Conservation (phyloP, 176 grass and related monocot genomes). For the Cenchrus purpureus region DNA sequence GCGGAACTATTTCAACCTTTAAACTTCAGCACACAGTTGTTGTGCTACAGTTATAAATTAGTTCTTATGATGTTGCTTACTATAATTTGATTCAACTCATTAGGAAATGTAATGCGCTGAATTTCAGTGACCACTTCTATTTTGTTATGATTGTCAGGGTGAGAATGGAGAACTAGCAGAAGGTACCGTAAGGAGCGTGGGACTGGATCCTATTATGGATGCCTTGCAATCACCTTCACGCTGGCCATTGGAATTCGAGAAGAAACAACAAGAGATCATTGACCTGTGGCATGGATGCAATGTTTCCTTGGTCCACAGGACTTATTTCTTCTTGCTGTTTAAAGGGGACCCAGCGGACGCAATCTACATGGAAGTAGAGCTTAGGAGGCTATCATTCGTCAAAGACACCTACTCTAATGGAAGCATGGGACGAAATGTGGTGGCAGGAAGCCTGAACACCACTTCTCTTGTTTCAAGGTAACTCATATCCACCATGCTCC, state of each 20-base stretch:
- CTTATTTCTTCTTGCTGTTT: slow-evolving; percentile 93
- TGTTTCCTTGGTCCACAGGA: slow-evolving; percentile 85
- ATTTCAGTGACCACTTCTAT: not conserved
- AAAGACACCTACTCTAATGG: slow-evolving; percentile 60
- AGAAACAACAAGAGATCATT: slow-evolving; percentile 87
- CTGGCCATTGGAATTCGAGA: slow-evolving; percentile 86
- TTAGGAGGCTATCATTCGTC: slow-evolving; percentile 77
- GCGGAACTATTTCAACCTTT: slow-evolving; percentile 1
- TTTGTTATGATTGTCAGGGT: slow-evolving; percentile 46
- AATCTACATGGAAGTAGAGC: slow-evolving; percentile 99
- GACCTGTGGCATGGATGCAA: slow-evolving; percentile 88
- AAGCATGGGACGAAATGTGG: slow-evolving; percentile 48
- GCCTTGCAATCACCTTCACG: slow-evolving; percentile 65
- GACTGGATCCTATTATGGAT: slow-evolving; percentile 54
- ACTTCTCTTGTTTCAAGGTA: slow-evolving; percentile 69
- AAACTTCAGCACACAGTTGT: not conserved
- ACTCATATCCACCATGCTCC: slow-evolving; percentile 10
- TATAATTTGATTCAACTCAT: not conserved
- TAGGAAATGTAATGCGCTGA: not conserved
- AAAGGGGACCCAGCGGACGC: slow-evolving; percentile 92
- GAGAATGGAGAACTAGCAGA: slow-evolving; percentile 65
- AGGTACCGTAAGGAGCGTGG: slow-evolving; percentile 57
- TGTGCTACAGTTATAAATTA: slow-evolving; percentile 22
- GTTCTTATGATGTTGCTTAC: not conserved
- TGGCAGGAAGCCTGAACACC: slow-evolving; percentile 42